Evolutionary conservation across 2,329 filamentous ascomycete genomes (phyloP).

Genomic region (Cercospora sojina): DNA sequence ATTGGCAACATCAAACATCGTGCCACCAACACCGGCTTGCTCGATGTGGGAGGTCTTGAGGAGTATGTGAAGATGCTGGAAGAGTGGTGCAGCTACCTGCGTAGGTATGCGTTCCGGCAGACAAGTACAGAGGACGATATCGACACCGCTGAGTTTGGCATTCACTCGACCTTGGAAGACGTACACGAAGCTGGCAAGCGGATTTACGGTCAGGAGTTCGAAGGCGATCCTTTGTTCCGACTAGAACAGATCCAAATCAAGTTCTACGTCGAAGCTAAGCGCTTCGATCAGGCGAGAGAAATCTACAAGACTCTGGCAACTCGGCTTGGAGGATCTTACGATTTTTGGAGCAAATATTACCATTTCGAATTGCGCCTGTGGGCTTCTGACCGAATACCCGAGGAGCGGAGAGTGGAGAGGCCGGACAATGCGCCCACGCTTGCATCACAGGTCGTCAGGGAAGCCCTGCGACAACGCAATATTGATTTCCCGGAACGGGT

Average conservation of each 20-base stretch:
- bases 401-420: constrained; percentile 51
- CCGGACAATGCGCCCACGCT: constrained; percentile 63
- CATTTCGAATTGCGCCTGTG: constrained; percentile 83
- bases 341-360: constrained; percentile 94
- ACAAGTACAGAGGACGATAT: constrained; percentile 73
- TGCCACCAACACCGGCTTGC: constrained; percentile 79
- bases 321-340: constrained; percentile 73
- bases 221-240: constrained; percentile 84
- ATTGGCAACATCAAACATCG: constrained; percentile 80
- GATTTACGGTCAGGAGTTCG: constrained; percentile 71
- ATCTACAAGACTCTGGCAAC: constrained; percentile 69
- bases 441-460: constrained; percentile 73
- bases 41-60: constrained; percentile 83
- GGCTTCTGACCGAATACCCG: constrained; percentile 56
- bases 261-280: constrained; percentile 80
- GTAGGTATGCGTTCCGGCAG: constrained; percentile 75
- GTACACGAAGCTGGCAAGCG: constrained; percentile 75
- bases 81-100: constrained; percentile 92
- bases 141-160: constrained; percentile 86
- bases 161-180: constrained; percentile 81
- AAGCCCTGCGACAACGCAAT: constrained; percentile 62
- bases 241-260: constrained; percentile 91
- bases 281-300: constrained; percentile 71
- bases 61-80: constrained; percentile 88
- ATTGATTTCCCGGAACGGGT: constrained; percentile 77